Evolutionary conservation across 1,139 yeast species (phyloP), one percentile per base, ranked within the genome.

Genomic region (Yamadazyma kanchanaburiensis): DNA sequence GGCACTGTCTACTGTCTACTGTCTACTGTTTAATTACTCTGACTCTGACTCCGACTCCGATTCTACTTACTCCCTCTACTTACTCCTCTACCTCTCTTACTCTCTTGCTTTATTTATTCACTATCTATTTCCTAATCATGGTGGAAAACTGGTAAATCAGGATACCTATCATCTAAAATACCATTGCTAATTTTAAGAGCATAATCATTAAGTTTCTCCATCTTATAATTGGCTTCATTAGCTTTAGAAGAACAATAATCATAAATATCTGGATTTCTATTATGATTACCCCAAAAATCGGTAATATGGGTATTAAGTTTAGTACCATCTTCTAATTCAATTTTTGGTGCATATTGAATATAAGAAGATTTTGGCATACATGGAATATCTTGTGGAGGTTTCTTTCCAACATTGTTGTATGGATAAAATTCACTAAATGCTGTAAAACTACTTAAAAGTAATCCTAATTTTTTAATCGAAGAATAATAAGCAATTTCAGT

Each of bases 381-480:
- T 4, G 23, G 18, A 9, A 15, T 24, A 4, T 24, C 26, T 7
- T 24, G 20, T 12, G 12, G 18, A 8, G 9, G 15, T 5, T 7
- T 9, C 7, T 10, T 7, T 10, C 10, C 10, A 3, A 10, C 21
- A 3, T 14, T 13, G 13, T 26, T 26, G 9, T 9, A 12, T 3
- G 17, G 14, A 20, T 33, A 40, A 13, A 24, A 24, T 28, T 40
- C 44, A 22, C 37, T 36, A 15, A 39, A 40, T n/a, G 25, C 9
- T n/a, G 12, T 7, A 18, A 9, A 5, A 4, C 10, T 3, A 6
- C 20, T 16, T 5, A 17, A 2, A 4, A 40, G 21, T 4, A 35
- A 21, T 9, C 43, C 44, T 13, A 25, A 40, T 2, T 20, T 11
- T 21, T 23, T 13, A 5, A 42, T 41, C 12, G 44, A 39, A 6